phyloP scores from a whole-genome alignment of 352 stramenopile species.

The Hyaloperonospora brassicae region DNA sequence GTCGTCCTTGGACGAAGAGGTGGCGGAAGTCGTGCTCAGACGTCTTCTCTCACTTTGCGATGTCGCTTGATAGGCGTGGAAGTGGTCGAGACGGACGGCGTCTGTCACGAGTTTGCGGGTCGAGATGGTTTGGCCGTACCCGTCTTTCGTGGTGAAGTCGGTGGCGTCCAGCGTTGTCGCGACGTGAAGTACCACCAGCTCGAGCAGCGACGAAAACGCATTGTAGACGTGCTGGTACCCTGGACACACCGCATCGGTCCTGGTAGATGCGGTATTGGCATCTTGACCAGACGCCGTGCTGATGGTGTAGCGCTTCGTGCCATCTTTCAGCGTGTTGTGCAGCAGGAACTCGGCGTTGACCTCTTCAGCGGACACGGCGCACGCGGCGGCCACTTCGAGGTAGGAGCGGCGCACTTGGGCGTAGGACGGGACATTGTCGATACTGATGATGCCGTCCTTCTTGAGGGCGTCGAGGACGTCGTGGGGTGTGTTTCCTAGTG shows the following conservation, averaged over 20 bases:
- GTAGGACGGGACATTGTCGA: conserved; percentile 57
- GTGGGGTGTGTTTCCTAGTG: conserved; percentile 23
- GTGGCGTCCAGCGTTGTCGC: conserved; percentile 37
- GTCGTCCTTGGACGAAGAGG: conserved; percentile 17
- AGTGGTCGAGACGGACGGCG: conserved; percentile 53
- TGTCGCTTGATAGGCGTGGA: conserved; percentile 45
- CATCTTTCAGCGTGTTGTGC: conserved; percentile 51
- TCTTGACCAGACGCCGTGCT: conserved; percentile 41
- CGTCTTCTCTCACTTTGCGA: conserved; percentile 19
- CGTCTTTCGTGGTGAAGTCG: conserved; percentile 35
- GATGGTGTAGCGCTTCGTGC: conserved; percentile 66
- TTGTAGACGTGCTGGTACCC: conserved; percentile 34
- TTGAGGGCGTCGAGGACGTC: conserved; percentile 46
- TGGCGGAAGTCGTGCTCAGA: conserved; percentile 2
- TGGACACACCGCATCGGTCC: conserved; percentile 28
- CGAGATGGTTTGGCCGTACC: conserved; percentile 27
- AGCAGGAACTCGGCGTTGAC: conserved; percentile 36
- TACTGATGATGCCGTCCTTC: conserved; percentile 55
- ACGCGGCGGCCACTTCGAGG: conserved; percentile 37
- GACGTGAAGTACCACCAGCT: conserved; percentile 40
- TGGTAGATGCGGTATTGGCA: conserved; percentile 22
- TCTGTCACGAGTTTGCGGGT: conserved; percentile 46
- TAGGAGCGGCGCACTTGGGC: conserved; percentile 33
- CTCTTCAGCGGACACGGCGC: conserved; percentile 33
- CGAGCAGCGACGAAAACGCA: conserved; percentile 37